Conservation (phyloP, 2,329 filamentous ascomycete species). For the Talaromyces marneffei region DNA sequence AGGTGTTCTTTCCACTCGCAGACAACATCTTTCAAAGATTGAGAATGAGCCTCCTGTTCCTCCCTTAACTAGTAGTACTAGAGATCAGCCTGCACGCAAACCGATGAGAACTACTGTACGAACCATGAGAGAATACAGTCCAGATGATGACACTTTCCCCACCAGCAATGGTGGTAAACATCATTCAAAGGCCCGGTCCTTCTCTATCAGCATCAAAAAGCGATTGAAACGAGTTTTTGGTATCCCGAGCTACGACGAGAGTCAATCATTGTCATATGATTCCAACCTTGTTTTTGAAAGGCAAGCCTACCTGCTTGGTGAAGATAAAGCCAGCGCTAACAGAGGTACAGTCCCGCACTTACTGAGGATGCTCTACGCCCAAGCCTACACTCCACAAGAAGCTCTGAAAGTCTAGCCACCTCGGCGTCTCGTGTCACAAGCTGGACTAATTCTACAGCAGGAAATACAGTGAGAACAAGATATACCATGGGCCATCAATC, state of each 20-base stretch:
- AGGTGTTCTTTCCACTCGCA: conserved; percentile 26
- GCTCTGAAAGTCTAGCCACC: conserved; percentile 30
- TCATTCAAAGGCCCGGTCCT: conserved; percentile 28
- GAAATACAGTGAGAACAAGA: conserved; percentile 34
- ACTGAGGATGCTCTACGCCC: conserved; percentile 17
- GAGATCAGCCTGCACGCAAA: conserved; percentile 27
- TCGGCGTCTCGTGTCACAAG: conserved; percentile 43
- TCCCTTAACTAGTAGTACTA: conserved; percentile 19
- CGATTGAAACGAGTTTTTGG: conserved; percentile 38
- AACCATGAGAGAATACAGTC: conserved; percentile 21
- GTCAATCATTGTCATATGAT: conserved; percentile 19
- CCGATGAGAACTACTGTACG: conserved; percentile 36
- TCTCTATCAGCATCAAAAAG: conserved; percentile 40
- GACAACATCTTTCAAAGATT: background rate
- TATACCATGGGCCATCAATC: conserved; percentile 30
- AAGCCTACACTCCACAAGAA: conserved; percentile 24
- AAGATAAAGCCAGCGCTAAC: background rate
- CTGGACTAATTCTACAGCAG: conserved; percentile 44
- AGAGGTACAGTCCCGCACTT: background rate
- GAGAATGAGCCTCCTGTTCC: conserved; percentile 8
- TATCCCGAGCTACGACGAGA: conserved; percentile 22
- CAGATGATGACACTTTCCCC: conserved; percentile 15
- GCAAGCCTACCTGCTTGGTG: background rate
- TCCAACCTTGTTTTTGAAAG: conserved; percentile 18
- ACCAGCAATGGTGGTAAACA: conserved; percentile 10